phyloP scores from a whole-genome alignment of 805 yeast species.

The Sungouiozyma ichnusensis region DNA sequence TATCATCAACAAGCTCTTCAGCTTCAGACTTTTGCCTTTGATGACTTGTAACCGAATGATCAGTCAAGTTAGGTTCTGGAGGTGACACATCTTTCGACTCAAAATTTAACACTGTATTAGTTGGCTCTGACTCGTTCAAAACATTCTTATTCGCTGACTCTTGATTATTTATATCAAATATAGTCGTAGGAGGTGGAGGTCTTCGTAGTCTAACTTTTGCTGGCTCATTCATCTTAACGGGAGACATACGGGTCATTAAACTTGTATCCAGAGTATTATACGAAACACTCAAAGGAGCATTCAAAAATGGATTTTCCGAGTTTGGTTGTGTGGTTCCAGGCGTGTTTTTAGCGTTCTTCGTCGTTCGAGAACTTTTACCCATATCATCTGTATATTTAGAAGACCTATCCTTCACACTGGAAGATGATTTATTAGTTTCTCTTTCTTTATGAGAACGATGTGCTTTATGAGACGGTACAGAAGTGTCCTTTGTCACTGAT shows the following conservation, averaged over 20 bases:
- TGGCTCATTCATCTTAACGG: background rate
- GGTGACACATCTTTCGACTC: background rate
- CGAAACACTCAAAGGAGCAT: background rate
- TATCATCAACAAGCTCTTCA: conserved; percentile 26
- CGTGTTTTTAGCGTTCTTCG: background rate
- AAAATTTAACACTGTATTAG: background rate
- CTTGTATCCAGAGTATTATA: background rate
- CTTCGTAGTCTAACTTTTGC: background rate
- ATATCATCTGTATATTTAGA: background rate
- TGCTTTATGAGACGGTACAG: conserved; percentile 1
- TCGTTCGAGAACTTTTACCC: background rate
- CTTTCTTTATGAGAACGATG: background rate
- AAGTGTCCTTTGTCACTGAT: background rate
- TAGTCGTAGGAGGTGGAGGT: background rate
- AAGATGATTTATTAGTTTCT: background rate
- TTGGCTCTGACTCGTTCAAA: background rate
- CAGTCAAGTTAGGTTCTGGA: background rate
- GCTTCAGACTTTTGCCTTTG: conserved; percentile 26
- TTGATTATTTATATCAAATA: background rate
- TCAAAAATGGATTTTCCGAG: background rate
- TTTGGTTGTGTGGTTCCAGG: background rate
- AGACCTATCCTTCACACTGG: background rate
- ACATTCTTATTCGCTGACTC: background rate
- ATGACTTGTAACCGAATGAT: conserved; percentile 8
- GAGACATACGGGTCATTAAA: background rate